A percentile compares a stretch with the other conserved stretches of the same genome.
phyloP scores from a whole-genome alignment of 352 stramenopile species.

The Plasmopara halstedii region DNA sequence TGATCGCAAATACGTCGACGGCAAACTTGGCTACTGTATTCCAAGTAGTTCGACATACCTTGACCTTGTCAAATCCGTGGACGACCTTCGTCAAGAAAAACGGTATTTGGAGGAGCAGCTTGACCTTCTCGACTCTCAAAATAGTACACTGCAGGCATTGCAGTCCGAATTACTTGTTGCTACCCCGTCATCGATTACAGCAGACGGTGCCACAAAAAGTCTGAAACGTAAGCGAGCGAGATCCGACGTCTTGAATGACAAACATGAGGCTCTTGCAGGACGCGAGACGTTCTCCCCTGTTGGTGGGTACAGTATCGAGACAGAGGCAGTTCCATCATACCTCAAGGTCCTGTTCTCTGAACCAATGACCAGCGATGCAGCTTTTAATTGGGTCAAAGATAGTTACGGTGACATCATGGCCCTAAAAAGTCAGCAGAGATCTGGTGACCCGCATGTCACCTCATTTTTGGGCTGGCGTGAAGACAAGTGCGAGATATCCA shows the following conservation, averaged over 20 bases:
- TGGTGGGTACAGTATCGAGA: constrained; percentile 34
- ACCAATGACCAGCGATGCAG: constrained; percentile 26
- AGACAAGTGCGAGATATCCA: constrained; percentile 19
- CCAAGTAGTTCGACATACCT: constrained; percentile 27
- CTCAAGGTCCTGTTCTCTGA: constrained; percentile 29
- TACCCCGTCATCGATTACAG: constrained; percentile 3
- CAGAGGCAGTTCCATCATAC: constrained; percentile 29
- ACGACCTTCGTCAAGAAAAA: constrained; percentile 32
- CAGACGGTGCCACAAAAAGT: constrained; percentile 8
- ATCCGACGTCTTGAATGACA: constrained; percentile 9
- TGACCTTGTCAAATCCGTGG: constrained; percentile 22
- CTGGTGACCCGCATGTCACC: neutral
- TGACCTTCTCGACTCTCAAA: constrained; percentile 36
- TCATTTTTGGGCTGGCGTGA: constrained; percentile 30
- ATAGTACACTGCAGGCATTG: constrained; percentile 33
- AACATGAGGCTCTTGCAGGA: constrained; percentile 3
- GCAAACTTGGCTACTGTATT: constrained; percentile 14
- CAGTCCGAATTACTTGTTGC: constrained; percentile 27
- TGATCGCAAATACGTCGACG: constrained; percentile 7
- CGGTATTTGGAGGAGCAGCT: constrained; percentile 34
- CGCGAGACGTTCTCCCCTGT: constrained; percentile 9
- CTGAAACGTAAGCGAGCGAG: constrained; percentile 30
- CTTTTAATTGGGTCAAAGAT: constrained; percentile 44
- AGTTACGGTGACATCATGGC: constrained; percentile 39
- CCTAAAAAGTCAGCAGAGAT: constrained; percentile 22